A percentile compares a stretch with the other conserved stretches of the same genome.
Conservation (phyloP, 106 monocot genomes). For the Iris macrosiphon region DNA sequence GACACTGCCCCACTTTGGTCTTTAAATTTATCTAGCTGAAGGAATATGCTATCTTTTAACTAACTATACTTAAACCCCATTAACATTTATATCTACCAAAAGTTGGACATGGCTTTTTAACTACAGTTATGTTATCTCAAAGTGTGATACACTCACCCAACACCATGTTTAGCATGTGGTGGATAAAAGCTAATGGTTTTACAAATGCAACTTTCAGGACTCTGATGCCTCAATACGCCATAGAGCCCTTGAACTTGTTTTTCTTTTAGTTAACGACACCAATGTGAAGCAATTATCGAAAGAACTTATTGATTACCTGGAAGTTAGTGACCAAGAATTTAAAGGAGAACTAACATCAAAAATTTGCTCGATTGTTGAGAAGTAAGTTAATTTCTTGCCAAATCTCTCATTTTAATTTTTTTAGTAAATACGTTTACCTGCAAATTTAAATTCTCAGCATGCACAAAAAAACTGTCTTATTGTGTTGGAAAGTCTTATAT, state of each 20-base stretch:
- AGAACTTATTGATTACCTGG: slow-evolving; percentile 90
- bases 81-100: not conserved
- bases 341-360: slow-evolving; percentile 90
- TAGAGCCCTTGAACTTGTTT: slow-evolving; percentile 95
- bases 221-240: slow-evolving; percentile 97
- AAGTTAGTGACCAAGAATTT: slow-evolving; percentile 95
- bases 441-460: too few relatives aligned
- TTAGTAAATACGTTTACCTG: not conserved
- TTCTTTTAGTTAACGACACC: slow-evolving; percentile 80
- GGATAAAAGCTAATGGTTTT: slow-evolving; percentile 1
- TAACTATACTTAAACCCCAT: too few relatives aligned
- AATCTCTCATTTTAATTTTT: not conserved
- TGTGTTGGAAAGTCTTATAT: too few relatives aligned
- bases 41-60: too few relatives aligned
- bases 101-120: not conserved
- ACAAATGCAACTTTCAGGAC: slow-evolving; percentile 51
- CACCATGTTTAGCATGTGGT: not conserved
- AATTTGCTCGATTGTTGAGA: slow-evolving; percentile 93
- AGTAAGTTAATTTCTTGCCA: slow-evolving; percentile 43
- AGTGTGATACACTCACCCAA: not conserved
- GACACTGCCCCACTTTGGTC: too few relatives aligned
- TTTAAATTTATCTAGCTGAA: too few relatives aligned
- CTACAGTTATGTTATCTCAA: not conserved
- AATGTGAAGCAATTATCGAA: slow-evolving; percentile 86
- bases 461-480: too few relatives aligned